Evolutionary conservation across 768 basidiomycete genomes (phyloP), one percentile per base, ranked within the genome.

Genomic region (Lactarius quietus): DNA sequence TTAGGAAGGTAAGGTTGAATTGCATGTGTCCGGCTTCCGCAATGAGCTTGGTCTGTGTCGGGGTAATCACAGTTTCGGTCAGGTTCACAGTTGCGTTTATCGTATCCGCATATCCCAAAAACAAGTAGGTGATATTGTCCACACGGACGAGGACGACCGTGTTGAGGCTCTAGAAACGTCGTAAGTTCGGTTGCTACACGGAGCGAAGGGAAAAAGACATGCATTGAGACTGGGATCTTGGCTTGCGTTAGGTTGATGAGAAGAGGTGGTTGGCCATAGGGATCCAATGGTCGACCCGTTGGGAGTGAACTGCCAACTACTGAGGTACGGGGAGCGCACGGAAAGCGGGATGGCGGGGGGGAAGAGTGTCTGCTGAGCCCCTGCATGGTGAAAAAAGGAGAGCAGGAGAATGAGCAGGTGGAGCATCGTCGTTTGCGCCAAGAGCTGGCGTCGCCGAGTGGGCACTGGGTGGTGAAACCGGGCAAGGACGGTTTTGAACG

Each of bases 1-100:
- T 33, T 8, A 33, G 33, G 33, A 33, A 33, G 33, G 75, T 77
- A 39, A 76, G 72, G 20, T 71, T 78, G 59, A 79, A 58, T 39
- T 76, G 71, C 62, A 80, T 75, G 1, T 71, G 68, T 20, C 77
- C 79, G 12, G 78, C 77, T 51, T 67, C 66, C 58, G 78, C 66
- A 5, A 65, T 70, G 64, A 77, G 74, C 18, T 73, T 71, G 56
- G 76, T 74, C 12, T 72, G 72, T 0, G 79, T 79, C 1, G 79
- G 74, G 0, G 79, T 79, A 62, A 79, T 69, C 39, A 70, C 63
- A 0, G 68, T 67, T 57, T 64, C 48, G 3, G 68, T 71, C 41
- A 75, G 56, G 43, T 68, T 73, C 8, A 65, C 63, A 28, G 33
- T 43, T 51, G 15, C 28, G 10, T 58, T 66, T 65, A 41, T 39